phyloP scores from a whole-genome alignment of 2,329 filamentous ascomycete genomes.

The Gnomoniopsis sp. region DNA sequence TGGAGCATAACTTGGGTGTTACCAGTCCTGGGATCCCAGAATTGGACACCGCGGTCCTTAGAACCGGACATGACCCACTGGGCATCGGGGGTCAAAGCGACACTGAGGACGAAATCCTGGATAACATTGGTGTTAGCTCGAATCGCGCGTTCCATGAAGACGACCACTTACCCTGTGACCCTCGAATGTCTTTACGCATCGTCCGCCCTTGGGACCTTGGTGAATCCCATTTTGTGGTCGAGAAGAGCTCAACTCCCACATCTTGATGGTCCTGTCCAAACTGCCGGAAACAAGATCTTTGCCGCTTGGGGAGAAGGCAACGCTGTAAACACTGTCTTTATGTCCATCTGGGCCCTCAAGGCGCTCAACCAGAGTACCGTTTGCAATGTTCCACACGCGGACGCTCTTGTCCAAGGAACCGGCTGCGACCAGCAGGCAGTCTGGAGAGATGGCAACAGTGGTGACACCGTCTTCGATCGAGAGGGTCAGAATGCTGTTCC shows the following conservation, averaged over 20 bases:
- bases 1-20: constrained; percentile 97
- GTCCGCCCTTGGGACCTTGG: constrained; percentile 74
- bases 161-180: constrained; percentile 73
- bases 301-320: constrained; percentile 92
- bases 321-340: constrained; percentile 94
- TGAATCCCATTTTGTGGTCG: constrained; percentile 54
- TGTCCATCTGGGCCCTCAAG: constrained; percentile 91
- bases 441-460: constrained; percentile 94
- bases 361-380: constrained; percentile 82
- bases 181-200: constrained; percentile 95
- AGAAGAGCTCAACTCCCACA: constrained; percentile 89
- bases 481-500: constrained; percentile 77
- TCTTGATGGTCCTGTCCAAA: constrained; percentile 97
- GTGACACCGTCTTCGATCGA: constrained; percentile 96
- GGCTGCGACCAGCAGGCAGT: constrained; percentile 89
- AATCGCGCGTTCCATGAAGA: neutral
- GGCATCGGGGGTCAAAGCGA: constrained; percentile 90
- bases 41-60: constrained; percentile 95
- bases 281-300: constrained; percentile 91
- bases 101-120: constrained; percentile 92
- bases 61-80: constrained; percentile 96
- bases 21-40: constrained; percentile 95
- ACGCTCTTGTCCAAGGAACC: constrained; percentile 97
- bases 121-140: constrained; percentile 25
- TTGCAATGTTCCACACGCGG: constrained; percentile 89